A percentile compares a stretch with the other conserved stretches of the same genome.
These are phyloP conservation scores for Plasmodium inui DNA, from an alignment of 169 alveolate species.

Conservation along the genomic window DNA sequence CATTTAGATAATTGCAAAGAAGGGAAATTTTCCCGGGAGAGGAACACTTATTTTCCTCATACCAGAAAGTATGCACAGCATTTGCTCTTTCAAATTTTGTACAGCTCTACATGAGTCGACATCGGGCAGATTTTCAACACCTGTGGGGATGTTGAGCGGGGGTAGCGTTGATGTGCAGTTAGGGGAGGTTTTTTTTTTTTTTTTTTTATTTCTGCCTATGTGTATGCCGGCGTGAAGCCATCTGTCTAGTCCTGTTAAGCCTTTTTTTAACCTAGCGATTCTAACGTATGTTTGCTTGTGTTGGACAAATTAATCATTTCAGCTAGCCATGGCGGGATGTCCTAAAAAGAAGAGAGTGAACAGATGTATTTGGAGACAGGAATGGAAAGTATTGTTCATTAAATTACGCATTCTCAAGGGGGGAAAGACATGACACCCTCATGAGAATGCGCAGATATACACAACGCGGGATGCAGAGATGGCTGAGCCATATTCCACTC, in stretches of 20 bases:
- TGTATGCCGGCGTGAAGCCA: background rate
- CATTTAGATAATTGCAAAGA: background rate
- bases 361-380: background rate
- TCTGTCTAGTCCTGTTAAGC: background rate
- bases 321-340: conserved; percentile 62
- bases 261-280: conserved; percentile 44
- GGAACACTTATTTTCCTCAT: background rate
- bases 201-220: background rate
- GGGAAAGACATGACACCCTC: background rate
- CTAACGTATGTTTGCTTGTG: conserved; percentile 54
- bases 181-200: background rate
- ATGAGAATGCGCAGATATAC: background rate
- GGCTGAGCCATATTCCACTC: background rate
- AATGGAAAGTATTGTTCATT: background rate
- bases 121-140: conserved; percentile 63
- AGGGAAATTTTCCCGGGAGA: background rate
- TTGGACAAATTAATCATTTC: conserved; percentile 43
- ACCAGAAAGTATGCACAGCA: conserved; percentile 68
- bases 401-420: background rate
- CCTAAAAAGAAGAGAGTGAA: conserved; percentile 6
- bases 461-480: background rate
- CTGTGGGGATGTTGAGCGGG: conserved; percentile 16
- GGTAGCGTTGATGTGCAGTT: background rate
- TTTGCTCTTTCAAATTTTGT: conserved; percentile 40
- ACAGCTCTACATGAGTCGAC: conserved; percentile 35